Conservation (phyloP, 2,329 filamentous ascomycete genomes). For the Stagonosporopsis rhizophila region DNA sequence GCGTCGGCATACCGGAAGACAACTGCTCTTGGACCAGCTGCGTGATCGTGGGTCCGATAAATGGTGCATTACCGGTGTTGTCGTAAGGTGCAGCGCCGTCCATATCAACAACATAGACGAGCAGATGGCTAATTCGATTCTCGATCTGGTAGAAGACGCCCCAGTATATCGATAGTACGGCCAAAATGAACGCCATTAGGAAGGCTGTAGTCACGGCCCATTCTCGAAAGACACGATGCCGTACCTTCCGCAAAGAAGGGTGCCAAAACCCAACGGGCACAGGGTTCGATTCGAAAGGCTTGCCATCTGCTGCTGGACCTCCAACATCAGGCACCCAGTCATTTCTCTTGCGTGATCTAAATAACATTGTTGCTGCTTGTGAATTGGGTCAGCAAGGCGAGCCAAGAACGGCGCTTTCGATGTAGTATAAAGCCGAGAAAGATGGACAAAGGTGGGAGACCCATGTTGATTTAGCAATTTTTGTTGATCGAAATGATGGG, state of each 20-base stretch:
- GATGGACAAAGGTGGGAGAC: neutral
- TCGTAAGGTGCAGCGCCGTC: conserved; percentile 64
- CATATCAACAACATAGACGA: conserved; percentile 68
- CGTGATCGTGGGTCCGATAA: conserved; percentile 65
- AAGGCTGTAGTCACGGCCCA: conserved; percentile 56
- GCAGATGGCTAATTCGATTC: conserved; percentile 52
- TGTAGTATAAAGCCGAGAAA: neutral
- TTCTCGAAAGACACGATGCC: conserved; percentile 50
- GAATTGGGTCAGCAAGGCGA: neutral
- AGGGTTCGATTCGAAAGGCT: conserved; percentile 27
- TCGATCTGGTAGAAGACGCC: conserved; percentile 62
- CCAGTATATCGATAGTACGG: conserved; percentile 68
- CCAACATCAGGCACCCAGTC: conserved; percentile 17
- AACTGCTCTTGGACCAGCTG: conserved; percentile 55
- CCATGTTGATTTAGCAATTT: conserved; percentile 5
- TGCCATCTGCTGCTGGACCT: conserved; percentile 17
- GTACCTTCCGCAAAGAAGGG: conserved; percentile 48
- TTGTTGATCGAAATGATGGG: neutral
- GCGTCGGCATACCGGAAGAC: conserved; percentile 44
- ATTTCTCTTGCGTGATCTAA: conserved; percentile 9
- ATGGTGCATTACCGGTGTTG: conserved; percentile 50
- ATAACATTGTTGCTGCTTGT: conserved; percentile 1
- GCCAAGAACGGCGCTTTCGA: neutral
- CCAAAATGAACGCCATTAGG: conserved; percentile 63
- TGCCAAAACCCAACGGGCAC: conserved; percentile 57